Evolutionary conservation across 2,329 filamentous ascomycete genomes (phyloP), one percentile per base, ranked within the genome.

Genomic region (Aspergillus vadensis): DNA sequence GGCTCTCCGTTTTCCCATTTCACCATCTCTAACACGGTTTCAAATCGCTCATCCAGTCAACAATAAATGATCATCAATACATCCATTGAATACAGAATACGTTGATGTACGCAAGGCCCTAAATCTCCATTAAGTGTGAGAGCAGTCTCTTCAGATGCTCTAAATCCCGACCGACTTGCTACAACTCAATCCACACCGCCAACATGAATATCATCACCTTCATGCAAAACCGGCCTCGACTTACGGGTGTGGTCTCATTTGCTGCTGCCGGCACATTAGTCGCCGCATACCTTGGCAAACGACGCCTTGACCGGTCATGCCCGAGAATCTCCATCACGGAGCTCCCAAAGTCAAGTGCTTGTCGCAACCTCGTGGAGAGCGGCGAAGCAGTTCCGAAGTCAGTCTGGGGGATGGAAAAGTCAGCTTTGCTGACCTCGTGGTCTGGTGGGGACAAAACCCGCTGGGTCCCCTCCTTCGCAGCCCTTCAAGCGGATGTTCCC

Each of bases 391-490:
- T 12, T 19, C 8, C 41, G 17, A 17, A 23, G 7, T 10, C 17
- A 7, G 19, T 21, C 21, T 25, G 43, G 43, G 43, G 43, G 4
- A 12, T 47, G 19, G 17, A 47, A 21, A 2, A 7, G 7, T 47
- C 43, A 23, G 4, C 43, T 3, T 21, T 47, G 4, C 44, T 60
- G 8, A 30, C 58, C n/a, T 6, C n/a, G 4, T 52, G 52, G 52
- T 32, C 58, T 4, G 36, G 17, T 19, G 23, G 17, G 15, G 4
- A 41, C 25, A 39, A 60, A 60, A 52, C 58, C 4, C 52, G 44
- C 44, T 60, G 58, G 52, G 36, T 60, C n/a, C 17, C 58, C 17
- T 56, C 53, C 10, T 56, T 52, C 47, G 44, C 25, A 5, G 58
- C 58, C 1, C 38, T 56, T 7, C 53, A 60, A 32, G 52, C 21